Base-by-base conservation (phyloP, 108 stramenopile species). In the Nannochloropsis oceanica region DNA sequence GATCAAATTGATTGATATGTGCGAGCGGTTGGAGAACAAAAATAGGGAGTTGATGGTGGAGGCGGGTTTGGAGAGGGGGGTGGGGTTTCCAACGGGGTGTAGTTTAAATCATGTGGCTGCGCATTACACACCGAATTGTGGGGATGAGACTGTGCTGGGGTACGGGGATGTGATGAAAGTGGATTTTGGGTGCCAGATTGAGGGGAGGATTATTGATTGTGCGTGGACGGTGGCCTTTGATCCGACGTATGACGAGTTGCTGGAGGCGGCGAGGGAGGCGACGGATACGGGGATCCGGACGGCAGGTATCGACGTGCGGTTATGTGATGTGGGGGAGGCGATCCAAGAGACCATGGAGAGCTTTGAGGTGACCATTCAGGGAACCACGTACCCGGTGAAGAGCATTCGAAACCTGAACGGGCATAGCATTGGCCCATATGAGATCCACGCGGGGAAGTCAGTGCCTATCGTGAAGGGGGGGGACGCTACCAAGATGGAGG, bases 301-400 rank as follows among this genome's bases (percentile, higher is more conserved):
- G n/a, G 94, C 97, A 13, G 99, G 99, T 25, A 96, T 99, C 79
- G 99, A 98, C 89, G 99, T 96, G 26, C 90, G 95, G 27, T 86
- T 99, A 44, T 95, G 96, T 86, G 99, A 99, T 87, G 94, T 99
- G 85, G 97, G 97, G 2, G 97, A 95, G 89, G 90, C 90, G 80
- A 94, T 98, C 82, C 95, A 98, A 26, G 96, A 98, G 89, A 96
- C 97, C 81, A 99, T 99, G 99, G 99, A 99, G 90, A 93, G 92
- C 86, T 97, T 96, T 88, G 97, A 98, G 91, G 93, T 97, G 5
- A 96, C 97, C 90, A 87, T 99, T 84, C 92, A 98, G 89, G 97
- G 97, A 25, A 95, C 89, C 83, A 92, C 89, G 43, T 93, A 94
- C 88, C 99, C 96, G 14, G 94, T 99, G 79, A 97, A 98, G 82